These are phyloP conservation scores for Scutellaria barbata DNA, from an alignment of 257 asterid species.

Conservation along the genomic window DNA sequence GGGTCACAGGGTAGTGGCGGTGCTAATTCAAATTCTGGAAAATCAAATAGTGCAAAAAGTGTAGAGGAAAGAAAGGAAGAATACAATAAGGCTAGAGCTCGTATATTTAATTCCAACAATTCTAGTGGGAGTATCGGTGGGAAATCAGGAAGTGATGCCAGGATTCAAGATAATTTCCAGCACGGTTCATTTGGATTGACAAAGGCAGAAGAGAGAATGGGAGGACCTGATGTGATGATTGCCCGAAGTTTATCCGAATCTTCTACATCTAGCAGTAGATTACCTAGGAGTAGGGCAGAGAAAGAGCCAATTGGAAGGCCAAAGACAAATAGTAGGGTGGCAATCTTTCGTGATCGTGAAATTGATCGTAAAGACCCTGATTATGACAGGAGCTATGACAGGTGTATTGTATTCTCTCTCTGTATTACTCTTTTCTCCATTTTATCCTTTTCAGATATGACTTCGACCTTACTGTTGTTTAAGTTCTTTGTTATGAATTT, in stretches of 20 bases:
- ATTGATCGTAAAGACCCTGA: constrained; percentile 95
- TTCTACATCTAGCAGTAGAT: constrained; percentile 70
- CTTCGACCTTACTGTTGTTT: neutral
- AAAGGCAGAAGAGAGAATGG: constrained; percentile 63
- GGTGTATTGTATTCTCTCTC: constrained; percentile 45
- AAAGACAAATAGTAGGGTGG: constrained; percentile 74
- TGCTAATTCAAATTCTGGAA: constrained; percentile 54
- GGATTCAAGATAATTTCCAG: constrained; percentile 64
- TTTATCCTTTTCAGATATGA: neutral
- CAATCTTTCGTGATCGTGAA: constrained; percentile 95
- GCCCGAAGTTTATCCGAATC: constrained; percentile 68
- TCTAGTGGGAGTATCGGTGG: constrained; percentile 57
- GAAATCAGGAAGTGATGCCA: constrained; percentile 65
- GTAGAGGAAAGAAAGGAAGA: constrained; percentile 99
- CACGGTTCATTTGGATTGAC: constrained; percentile 53
- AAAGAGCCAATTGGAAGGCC: constrained; percentile 75
- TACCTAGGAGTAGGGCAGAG: constrained; percentile 77
- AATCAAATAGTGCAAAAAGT: constrained; percentile 76
- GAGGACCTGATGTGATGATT: constrained; percentile 55
- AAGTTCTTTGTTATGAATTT: neutral
- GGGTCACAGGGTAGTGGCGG: constrained; percentile 51
- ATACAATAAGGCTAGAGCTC: constrained; percentile 95
- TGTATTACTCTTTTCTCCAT: neutral
- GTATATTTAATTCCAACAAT: constrained; percentile 84
- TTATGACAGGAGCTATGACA: constrained; percentile 89